These are phyloP conservation scores for Lactifluus volemus DNA, from an alignment of 768 basidiomycete species.

Conservation along the genomic window DNA sequence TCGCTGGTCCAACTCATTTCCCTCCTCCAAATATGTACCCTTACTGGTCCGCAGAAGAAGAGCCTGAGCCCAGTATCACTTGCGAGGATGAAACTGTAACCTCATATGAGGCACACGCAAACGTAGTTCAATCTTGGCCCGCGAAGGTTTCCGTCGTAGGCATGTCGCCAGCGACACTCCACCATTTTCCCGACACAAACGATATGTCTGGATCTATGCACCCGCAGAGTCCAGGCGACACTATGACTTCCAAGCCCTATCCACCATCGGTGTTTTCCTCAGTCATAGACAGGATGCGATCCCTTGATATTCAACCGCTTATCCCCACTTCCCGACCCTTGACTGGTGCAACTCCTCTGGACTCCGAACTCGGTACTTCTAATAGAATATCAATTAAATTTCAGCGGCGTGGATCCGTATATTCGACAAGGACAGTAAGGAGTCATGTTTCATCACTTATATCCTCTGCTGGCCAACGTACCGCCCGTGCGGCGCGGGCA, in stretches of 20 bases:
- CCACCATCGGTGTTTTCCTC: not conserved
- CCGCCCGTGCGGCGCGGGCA: constrained; percentile 4
- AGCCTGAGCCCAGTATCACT: not conserved
- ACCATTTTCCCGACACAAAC: constrained; percentile 15
- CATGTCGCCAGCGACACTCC: constrained; percentile 28
- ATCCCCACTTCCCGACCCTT: not conserved
- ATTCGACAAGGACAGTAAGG: constrained; percentile 32
- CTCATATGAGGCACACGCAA: constrained; percentile 6
- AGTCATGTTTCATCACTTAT: constrained; percentile 45
- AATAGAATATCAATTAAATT: not conserved
- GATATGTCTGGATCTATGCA: not conserved
- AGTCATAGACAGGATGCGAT: not conserved
- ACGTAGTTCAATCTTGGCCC: not conserved
- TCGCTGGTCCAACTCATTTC: constrained; percentile 13
- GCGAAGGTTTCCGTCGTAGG: constrained; percentile 27
- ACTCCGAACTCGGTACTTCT: not conserved
- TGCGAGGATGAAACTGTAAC: constrained; percentile 7
- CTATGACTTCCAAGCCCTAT: constrained; percentile 4
- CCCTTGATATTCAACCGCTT: not conserved
- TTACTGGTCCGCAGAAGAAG: not conserved
- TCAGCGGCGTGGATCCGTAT: constrained; percentile 31
- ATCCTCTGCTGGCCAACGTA: constrained; percentile 25
- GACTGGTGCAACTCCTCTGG: not conserved
- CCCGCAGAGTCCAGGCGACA: constrained; percentile 2
- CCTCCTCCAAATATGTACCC: not conserved